phyloP scores from a whole-genome alignment of 1,139 yeast genomes.

The Saccharomyces hybrid region DNA sequence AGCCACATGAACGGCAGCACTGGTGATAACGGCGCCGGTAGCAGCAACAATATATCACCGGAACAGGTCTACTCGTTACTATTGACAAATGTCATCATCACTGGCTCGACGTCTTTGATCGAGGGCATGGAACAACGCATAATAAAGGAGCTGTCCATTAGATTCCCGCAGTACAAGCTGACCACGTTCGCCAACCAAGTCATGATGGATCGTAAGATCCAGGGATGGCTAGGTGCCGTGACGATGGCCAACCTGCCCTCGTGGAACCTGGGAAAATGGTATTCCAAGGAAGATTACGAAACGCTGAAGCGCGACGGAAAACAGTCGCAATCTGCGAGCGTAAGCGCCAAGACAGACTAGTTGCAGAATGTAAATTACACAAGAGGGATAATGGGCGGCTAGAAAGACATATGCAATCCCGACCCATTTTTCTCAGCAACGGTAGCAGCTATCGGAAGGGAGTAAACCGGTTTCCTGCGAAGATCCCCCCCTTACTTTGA shows the following conservation, averaged over 20 bases:
- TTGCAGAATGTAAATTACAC: background rate
- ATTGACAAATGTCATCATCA: slow-evolving; percentile 55
- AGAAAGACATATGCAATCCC: background rate
- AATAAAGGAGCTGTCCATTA: slow-evolving; percentile 41
- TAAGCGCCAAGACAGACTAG: background rate
- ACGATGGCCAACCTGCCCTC: slow-evolving; percentile 25
- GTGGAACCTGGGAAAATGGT: slow-evolving; percentile 29
- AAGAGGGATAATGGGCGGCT: background rate
- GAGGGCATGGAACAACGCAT: slow-evolving; percentile 58
- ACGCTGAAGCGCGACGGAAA: background rate
- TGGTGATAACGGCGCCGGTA: slow-evolving; percentile 8
- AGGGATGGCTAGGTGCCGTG: slow-evolving; percentile 26
- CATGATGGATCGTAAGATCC: slow-evolving; percentile 25
- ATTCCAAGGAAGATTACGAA: slow-evolving; percentile 19
- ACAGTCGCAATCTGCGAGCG: background rate
- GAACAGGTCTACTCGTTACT: slow-evolving; percentile 24
- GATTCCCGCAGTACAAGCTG: slow-evolving; percentile 30
- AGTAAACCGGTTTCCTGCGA: background rate
- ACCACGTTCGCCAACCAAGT: slow-evolving; percentile 29
- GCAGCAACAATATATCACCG: slow-evolving; percentile 13
- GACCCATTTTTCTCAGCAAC: background rate
- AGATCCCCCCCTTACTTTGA: background rate
- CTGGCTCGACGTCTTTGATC: slow-evolving; percentile 57
- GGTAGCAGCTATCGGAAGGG: background rate
- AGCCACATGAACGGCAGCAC: slow-evolving; percentile 4